Conservation (phyloP, 2,329 filamentous ascomycete species). For the Penicillium occitanis region DNA sequence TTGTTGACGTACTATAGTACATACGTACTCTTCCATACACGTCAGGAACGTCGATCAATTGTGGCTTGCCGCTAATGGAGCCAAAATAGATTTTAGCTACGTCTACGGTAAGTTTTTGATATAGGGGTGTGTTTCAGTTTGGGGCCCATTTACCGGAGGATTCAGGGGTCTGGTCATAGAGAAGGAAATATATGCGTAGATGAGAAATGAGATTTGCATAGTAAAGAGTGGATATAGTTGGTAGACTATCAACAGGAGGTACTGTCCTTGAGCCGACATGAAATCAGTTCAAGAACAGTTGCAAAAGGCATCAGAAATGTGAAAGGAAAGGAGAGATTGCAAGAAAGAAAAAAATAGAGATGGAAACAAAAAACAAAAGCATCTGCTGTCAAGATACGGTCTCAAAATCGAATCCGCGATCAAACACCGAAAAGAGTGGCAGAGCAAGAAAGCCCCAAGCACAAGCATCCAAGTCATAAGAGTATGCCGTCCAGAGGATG, state of each 20-base stretch:
- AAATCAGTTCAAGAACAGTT: constrained; percentile 19
- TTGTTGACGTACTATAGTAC: neutral
- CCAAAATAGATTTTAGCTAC: constrained; percentile 10
- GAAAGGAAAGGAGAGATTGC: constrained; percentile 14
- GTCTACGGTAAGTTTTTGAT: neutral
- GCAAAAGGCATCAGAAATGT: constrained; percentile 13
- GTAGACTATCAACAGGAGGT: constrained; percentile 19
- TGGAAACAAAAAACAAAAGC: neutral
- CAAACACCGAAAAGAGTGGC: constrained; percentile 13
- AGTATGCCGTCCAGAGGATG: neutral
- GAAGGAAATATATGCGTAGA: too few relatives aligned
- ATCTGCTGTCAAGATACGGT: constrained; percentile 8
- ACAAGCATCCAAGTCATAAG: constrained; percentile 15
- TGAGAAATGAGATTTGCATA: constrained; percentile 23
- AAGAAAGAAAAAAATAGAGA: neutral
- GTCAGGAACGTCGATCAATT: constrained; percentile 15
- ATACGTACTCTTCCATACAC: neutral
- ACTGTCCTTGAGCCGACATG: constrained; percentile 1
- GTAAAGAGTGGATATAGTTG: constrained; percentile 24
- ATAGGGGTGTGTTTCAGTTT: constrained; percentile 1
- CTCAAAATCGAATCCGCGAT: constrained; percentile 11
- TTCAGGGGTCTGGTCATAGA: neutral
- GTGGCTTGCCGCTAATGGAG: constrained; percentile 16
- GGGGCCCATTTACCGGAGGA: neutral
- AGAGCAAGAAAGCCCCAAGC: constrained; percentile 7